Conservation (phyloP, 805 yeast genomes). For the Cyberlindnera subsufficiens region DNA sequence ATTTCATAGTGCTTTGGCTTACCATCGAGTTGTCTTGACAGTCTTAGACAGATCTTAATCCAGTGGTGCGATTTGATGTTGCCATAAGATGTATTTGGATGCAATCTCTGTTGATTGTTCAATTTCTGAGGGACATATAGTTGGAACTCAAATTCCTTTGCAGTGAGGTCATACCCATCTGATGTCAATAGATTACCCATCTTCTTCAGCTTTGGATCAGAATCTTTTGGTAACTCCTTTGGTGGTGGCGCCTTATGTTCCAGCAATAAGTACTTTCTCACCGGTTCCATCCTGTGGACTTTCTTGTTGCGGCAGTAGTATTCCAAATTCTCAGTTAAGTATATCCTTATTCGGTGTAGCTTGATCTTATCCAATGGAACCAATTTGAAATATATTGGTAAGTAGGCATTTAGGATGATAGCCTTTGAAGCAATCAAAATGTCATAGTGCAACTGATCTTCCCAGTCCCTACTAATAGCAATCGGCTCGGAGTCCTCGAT, state of each 20-base stretch:
- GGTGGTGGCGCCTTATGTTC: conserved; percentile 69
- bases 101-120: conserved; percentile 50
- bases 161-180: conserved; percentile 48
- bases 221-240: conserved; percentile 26
- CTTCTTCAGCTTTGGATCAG: conserved; percentile 32
- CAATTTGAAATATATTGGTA: conserved; percentile 80
- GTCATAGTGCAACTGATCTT: conserved; percentile 83
- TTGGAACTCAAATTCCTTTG: conserved; percentile 80
- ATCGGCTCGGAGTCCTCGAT: conserved; percentile 92
- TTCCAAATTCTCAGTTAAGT: conserved; percentile 83
- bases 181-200: conserved; percentile 33
- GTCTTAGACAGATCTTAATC: conserved; percentile 82
- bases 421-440: conserved; percentile 88
- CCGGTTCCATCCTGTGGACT: conserved; percentile 90
- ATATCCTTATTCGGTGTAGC: conserved; percentile 79
- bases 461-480: conserved; percentile 89
- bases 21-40: conserved; percentile 59
- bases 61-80: conserved; percentile 90
- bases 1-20: conserved; percentile 92
- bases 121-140: conserved; percentile 74
- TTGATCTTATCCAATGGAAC: conserved; percentile 83
- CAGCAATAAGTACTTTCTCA: conserved; percentile 68
- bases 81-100: conserved; percentile 80
- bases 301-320: conserved; percentile 81
- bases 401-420: conserved; percentile 71